Evolutionary conservation across 2,329 filamentous ascomycete species (phyloP).

Genomic region (Cryphonectria parasitica): DNA sequence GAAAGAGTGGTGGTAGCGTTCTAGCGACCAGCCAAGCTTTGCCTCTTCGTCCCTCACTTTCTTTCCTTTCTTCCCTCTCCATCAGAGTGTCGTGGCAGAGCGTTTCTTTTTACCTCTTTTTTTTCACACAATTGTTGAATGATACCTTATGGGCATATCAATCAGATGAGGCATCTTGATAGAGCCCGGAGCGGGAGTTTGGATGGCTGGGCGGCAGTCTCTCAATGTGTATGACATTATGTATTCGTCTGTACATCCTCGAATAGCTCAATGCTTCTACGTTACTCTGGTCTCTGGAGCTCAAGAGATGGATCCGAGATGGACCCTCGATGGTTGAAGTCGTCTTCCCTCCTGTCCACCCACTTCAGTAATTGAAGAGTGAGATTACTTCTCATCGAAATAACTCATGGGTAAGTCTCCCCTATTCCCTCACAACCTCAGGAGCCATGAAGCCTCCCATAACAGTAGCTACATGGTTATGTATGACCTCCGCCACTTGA

Average conservation of each 20-base stretch:
- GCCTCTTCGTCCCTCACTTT: neutral
- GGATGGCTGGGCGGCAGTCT: conserved; percentile 4
- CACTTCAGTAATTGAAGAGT: too few relatives aligned
- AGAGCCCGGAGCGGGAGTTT: conserved; percentile 7
- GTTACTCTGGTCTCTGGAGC: neutral
- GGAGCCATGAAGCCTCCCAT: too few relatives aligned
- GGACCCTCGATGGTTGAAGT: too few relatives aligned
- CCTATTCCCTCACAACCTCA: too few relatives aligned
- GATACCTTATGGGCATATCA: conserved; percentile 12
- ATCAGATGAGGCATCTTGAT: conserved; percentile 1
- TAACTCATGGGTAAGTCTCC: too few relatives aligned
- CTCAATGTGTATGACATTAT: neutral
- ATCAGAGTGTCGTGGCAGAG: neutral
- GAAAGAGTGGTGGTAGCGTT: neutral
- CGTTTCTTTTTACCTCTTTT: neutral
- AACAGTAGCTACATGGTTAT: too few relatives aligned
- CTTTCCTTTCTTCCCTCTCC: neutral
- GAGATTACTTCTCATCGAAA: too few relatives aligned
- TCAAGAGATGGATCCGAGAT: neutral
- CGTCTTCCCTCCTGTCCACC: too few relatives aligned
- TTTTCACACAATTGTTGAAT: neutral
- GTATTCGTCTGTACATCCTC: neutral
- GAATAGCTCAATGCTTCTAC: neutral
- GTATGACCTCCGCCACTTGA: too few relatives aligned
- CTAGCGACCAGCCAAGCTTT: neutral